Percentiles rank a stretch among this genome's conserved stretches.
phyloP scores from a whole-genome alignment of 2,329 filamentous ascomycete genomes.

The Botrytis fragariae region DNA sequence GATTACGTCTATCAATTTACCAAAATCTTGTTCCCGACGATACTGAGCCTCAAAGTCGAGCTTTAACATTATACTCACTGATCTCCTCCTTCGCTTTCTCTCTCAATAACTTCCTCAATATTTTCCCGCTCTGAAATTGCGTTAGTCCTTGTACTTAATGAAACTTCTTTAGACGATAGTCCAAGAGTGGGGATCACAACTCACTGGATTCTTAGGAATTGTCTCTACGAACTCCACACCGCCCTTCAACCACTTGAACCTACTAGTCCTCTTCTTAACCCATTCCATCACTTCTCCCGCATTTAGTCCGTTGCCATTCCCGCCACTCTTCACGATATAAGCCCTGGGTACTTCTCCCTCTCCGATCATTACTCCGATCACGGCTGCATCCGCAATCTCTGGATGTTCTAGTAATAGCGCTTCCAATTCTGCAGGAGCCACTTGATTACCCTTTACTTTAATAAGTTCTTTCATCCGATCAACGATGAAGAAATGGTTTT shows the following conservation, averaged over 20 bases:
- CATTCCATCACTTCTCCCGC: constrained; percentile 52
- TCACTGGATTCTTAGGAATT: constrained; percentile 65
- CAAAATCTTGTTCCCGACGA: not conserved
- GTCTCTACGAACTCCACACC: constrained; percentile 63
- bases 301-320: constrained; percentile 33
- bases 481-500: constrained; percentile 84
- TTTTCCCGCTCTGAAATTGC: constrained; percentile 44
- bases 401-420: constrained; percentile 44
- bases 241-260: constrained; percentile 66
- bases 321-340: constrained; percentile 49
- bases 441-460: constrained; percentile 50
- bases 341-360: constrained; percentile 56
- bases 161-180: not conserved
- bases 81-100: constrained; percentile 41
- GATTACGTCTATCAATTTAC: not conserved
- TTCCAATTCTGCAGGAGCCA: constrained; percentile 50
- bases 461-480: constrained; percentile 56
- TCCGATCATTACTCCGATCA: constrained; percentile 44
- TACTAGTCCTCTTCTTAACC: constrained; percentile 58
- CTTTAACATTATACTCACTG: not conserved
- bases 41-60: not conserved
- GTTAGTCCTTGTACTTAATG: not conserved
- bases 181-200: not conserved
- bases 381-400: constrained; percentile 45
- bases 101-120: constrained; percentile 47